phyloP scores from a whole-genome alignment of 2,329 filamentous ascomycete species.

The Cladosporium cucumerinum region DNA sequence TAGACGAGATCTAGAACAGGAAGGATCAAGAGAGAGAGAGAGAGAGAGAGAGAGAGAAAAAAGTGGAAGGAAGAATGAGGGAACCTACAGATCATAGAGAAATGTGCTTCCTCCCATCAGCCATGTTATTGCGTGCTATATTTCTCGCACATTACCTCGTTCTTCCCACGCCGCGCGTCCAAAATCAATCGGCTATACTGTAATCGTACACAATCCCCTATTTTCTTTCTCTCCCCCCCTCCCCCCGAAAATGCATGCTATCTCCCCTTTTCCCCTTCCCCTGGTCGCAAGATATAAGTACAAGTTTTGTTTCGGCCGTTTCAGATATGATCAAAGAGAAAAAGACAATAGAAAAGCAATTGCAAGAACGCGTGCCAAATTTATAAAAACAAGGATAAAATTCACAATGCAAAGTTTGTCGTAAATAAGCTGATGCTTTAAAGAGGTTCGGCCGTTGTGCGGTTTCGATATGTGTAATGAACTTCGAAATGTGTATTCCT shows the following conservation, averaged over 20 bases:
- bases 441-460: neutral
- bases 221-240: neutral
- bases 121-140: neutral
- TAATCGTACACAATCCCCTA: neutral
- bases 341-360: neutral
- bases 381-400: neutral
- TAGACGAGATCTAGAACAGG: neutral
- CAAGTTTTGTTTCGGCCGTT: neutral
- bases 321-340: neutral
- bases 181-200: neutral
- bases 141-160: neutral
- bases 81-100: neutral
- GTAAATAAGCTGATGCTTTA: neutral
- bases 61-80: no score
- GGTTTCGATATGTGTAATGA: neutral
- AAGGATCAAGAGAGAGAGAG: neutral
- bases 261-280: neutral
- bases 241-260: neutral
- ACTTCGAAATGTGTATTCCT: neutral
- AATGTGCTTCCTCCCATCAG: neutral
- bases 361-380: neutral
- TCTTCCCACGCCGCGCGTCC: neutral
- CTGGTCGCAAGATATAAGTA: neutral
- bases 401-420: neutral
- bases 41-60: no score